These are phyloP conservation scores for Rhizophagus prolifer DNA, from an alignment of 192 early-diverging fungal genomes.

Conservation along the genomic window DNA sequence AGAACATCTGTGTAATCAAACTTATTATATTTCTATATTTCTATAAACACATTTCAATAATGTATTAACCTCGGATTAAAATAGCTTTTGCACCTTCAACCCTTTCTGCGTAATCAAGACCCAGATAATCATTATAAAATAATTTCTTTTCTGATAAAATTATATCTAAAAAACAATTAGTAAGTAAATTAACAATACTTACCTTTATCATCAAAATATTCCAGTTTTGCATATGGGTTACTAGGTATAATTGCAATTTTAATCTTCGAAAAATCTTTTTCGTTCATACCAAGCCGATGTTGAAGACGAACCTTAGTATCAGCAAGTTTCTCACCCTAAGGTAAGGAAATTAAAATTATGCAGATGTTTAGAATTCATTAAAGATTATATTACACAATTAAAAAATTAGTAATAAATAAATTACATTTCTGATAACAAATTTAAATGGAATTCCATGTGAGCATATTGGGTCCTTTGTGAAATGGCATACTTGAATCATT, in stretches of 20 bases:
- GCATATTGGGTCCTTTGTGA: constrained; percentile 62
- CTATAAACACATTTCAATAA: too few species aligned
- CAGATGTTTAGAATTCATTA: too few species aligned
- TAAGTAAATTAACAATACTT: constrained; percentile 6
- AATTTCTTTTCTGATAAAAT: constrained; percentile 34
- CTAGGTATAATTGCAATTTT: constrained; percentile 52
- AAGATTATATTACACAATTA: neutral
- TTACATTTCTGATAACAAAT: too few species aligned
- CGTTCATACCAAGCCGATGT: constrained; percentile 68
- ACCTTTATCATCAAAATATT: constrained; percentile 30
- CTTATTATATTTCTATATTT: too few species aligned
- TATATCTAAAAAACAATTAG: constrained; percentile 31
- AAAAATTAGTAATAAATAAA: neutral
- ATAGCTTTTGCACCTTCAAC: constrained; percentile 31
- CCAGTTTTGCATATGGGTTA: constrained; percentile 1
- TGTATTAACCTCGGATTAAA: constrained; percentile 47
- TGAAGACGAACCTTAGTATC: constrained; percentile 78
- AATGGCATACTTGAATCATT: too few species aligned
- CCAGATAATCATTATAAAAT: constrained; percentile 37
- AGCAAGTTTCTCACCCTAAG: constrained; percentile 62
- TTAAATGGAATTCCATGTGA: constrained; percentile 85
- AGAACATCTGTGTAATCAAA: too few species aligned
- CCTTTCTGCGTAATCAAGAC: constrained; percentile 49
- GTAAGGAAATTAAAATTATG: too few species aligned
- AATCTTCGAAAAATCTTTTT: constrained; percentile 80